Base-by-base conservation (phyloP, 2,329 filamentous ascomycete species). In the Scytalidium sp. region DNA sequence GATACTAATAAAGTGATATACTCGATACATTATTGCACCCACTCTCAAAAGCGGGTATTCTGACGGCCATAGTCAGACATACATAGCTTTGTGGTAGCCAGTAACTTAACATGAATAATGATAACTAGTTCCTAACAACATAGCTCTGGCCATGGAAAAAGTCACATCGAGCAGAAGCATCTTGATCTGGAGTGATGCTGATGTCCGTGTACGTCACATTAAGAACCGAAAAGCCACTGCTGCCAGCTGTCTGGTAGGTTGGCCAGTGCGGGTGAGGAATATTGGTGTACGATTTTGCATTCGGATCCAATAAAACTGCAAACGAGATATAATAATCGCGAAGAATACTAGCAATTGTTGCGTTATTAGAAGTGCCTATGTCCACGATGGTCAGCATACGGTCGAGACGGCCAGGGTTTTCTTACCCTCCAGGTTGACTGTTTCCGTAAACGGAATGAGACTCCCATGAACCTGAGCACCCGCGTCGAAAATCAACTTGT, bases 401-500 rank as follows among this genome's bases (percentile, higher is more conserved):
- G n/a, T n/a, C n/a, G 13, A 36, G 4, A 36, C 11, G 6, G 13
- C 5, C 15, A 36, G 15, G 4, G 5, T 4, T 36, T 36, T 13
- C 25, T 36, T n/a, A 36, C 32, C 32, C 5, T 36, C 17, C 32
- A 36, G 32, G 17, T 36, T 36, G 7, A 36, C 4, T 7, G 32
- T 36, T n/a, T 36, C 32, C 6, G 32, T 36, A 15, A 36, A 36
- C 5, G 32, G 6, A 4, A 36, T 36, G 32, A 36, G 13, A 36
- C 32, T 36, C 17, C 25, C 43, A 21, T 46, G 43, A 3, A 46
- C 2, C 19, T 46, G 23, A 6, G 8, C 3, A 19, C 43, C 43
- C 15, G n/a, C 25, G 9, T 32, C 13, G 23, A 46, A 46, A 21
- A 46, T 46, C 17, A 46, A 2, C 27, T 46, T 46, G n/a, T 21